phyloP scores from a whole-genome alignment of 441 rosid species.

The Mallotus japonicus region DNA sequence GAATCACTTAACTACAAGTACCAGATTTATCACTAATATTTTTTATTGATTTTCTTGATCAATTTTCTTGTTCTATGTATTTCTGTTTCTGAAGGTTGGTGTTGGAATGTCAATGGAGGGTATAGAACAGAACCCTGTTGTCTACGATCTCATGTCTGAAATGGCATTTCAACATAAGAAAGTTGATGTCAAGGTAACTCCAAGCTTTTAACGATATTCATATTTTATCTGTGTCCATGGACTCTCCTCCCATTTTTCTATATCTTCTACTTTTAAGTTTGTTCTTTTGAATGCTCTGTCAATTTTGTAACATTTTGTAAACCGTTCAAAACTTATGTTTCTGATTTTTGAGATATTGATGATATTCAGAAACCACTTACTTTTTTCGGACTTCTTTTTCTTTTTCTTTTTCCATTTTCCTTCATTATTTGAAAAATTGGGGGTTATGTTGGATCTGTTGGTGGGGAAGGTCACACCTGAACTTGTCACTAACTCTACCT shows the following conservation, averaged over 20 bases:
- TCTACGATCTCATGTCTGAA: slow-evolving; percentile 72
- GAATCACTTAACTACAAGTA: neutral
- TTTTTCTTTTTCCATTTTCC: neutral
- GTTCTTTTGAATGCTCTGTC: slow-evolving; percentile 4
- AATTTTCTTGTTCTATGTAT: slow-evolving; percentile 2
- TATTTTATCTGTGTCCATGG: neutral
- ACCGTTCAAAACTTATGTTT: neutral
- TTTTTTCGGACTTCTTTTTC: neutral
- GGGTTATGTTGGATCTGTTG: neutral
- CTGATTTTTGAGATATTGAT: neutral
- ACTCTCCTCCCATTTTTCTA: neutral
- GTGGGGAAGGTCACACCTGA: slow-evolving; percentile 1
- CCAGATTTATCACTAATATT: neutral
- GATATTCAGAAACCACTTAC: neutral
- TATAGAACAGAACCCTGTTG: slow-evolving; percentile 73
- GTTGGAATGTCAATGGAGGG: slow-evolving; percentile 81
- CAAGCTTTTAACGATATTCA: neutral
- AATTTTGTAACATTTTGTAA: neutral
- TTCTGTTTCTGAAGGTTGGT: slow-evolving; percentile 50
- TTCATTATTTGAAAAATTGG: neutral
- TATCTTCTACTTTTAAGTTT: neutral
- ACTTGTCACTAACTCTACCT: slow-evolving; percentile 1
- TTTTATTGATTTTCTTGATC: neutral
- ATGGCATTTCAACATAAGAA: slow-evolving; percentile 63
- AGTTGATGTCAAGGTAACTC: slow-evolving; percentile 53